Percentiles rank a stretch among this genome's conserved stretches.
Evolutionary conservation across 306 rosid genomes (phyloP).

Genomic region (Quercus alba): DNA sequence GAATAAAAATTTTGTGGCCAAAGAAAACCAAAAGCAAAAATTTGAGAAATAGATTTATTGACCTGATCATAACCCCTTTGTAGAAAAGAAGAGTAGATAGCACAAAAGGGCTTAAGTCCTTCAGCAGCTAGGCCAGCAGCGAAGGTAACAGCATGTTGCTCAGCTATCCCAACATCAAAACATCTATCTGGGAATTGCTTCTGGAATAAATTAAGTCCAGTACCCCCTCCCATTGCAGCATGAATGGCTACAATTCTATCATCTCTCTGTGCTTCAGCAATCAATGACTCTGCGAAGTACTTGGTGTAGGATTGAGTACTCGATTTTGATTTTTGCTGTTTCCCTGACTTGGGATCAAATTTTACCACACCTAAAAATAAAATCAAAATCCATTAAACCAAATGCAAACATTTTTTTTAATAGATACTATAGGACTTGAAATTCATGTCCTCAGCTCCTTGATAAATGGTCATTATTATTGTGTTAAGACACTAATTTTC

Average conservation of each 20-base stretch:
- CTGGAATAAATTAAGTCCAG: constrained; percentile 69
- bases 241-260: constrained; percentile 50
- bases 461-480: too few species aligned
- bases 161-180: constrained; percentile 70
- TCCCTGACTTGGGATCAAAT: constrained; percentile 58
- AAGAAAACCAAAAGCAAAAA: background rate
- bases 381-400: background rate
- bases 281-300: constrained; percentile 56
- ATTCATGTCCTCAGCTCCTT: too few species aligned
- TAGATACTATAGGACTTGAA: too few species aligned
- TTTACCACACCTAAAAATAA: constrained; percentile 51
- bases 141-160: constrained; percentile 68
- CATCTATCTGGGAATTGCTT: constrained; percentile 51
- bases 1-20: background rate
- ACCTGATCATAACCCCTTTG: constrained; percentile 75
- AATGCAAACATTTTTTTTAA: background rate
- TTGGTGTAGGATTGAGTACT: constrained; percentile 40
- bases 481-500: too few species aligned
- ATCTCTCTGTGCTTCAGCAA: constrained; percentile 57
- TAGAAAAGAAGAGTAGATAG: constrained; percentile 66
- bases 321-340: constrained; percentile 42
- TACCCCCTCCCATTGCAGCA: constrained; percentile 82
- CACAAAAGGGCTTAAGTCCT: constrained; percentile 61
- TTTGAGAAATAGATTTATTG: background rate
- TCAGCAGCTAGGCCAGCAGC: constrained; percentile 66